These are phyloP conservation scores for Monilinia polystroma DNA, from an alignment of 2,329 filamentous ascomycete genomes.

Conservation along the genomic window DNA sequence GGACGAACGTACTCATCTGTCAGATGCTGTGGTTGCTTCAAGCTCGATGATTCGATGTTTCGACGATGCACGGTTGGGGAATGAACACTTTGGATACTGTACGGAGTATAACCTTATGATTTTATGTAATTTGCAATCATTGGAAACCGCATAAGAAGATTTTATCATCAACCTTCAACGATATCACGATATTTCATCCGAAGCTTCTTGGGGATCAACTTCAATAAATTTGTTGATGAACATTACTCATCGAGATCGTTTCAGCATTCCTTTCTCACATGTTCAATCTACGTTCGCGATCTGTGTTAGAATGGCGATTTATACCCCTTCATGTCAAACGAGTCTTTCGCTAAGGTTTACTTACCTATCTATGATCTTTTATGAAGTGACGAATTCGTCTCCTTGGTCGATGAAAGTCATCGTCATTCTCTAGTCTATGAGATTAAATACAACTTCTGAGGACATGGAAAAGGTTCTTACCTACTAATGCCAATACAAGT, in stretches of 20 bases:
- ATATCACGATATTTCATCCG: neutral
- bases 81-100: neutral
- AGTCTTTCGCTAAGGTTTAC: no score
- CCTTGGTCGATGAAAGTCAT: no score
- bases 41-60: neutral
- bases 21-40: neutral
- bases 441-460: no score
- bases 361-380: no score
- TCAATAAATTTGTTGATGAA: neutral
- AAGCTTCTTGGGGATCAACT: neutral
- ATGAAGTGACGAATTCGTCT: no score
- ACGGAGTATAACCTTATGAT: neutral
- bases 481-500: no score
- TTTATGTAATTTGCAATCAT: neutral
- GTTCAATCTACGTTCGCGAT: neutral
- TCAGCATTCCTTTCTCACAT: neutral
- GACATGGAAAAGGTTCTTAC: no score
- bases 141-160: neutral
- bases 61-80: neutral
- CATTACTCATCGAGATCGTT: neutral
- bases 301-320: neutral
- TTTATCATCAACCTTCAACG: slow-evolving; percentile 2
- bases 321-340: neutral
- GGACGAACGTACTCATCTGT: neutral
- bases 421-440: no score